A percentile compares a stretch with the other conserved stretches of the same genome.
Conservation (phyloP, 1,284 basidiomycete species). For the Cystobasidium sp. region DNA sequence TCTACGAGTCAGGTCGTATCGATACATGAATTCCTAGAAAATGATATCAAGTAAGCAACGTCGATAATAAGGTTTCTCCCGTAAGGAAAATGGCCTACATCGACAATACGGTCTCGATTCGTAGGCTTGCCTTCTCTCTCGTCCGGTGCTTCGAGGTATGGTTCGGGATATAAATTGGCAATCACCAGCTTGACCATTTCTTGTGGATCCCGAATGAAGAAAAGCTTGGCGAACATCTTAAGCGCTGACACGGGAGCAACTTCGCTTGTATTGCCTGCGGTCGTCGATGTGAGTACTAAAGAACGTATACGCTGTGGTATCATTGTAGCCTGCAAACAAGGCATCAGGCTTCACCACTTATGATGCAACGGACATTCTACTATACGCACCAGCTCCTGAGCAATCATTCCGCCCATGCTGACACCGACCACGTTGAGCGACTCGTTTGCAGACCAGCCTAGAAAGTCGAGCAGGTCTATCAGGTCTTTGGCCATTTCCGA, state of each 20-base stretch:
- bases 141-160: slow-evolving; percentile 61
- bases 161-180: slow-evolving; percentile 67
- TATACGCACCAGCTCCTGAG: slow-evolving; percentile 53
- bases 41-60: neutral
- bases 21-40: slow-evolving; percentile 62
- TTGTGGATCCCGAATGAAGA: slow-evolving; percentile 29
- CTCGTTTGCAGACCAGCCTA: slow-evolving; percentile 71
- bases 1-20: slow-evolving; percentile 65
- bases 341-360: neutral
- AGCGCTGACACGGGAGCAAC: slow-evolving; percentile 21
- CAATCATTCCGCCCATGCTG: slow-evolving; percentile 70
- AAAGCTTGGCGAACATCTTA: slow-evolving; percentile 46
- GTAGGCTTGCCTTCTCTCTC: neutral
- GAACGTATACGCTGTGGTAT: slow-evolving; percentile 72
- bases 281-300: slow-evolving; percentile 71
- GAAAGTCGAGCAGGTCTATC: slow-evolving; percentile 69
- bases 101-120: slow-evolving; percentile 31
- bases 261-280: slow-evolving; percentile 61
- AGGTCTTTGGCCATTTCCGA: slow-evolving; percentile 78
- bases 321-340: slow-evolving; percentile 62
- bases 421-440: slow-evolving; percentile 75
- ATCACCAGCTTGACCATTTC: slow-evolving; percentile 58
- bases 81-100: neutral
- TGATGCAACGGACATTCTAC: neutral
- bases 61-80: neutral